Percentiles rank a stretch among this genome's conserved stretches.
phyloP scores from a whole-genome alignment of 78 protist species.

The Chrysochromulina parva region DNA sequence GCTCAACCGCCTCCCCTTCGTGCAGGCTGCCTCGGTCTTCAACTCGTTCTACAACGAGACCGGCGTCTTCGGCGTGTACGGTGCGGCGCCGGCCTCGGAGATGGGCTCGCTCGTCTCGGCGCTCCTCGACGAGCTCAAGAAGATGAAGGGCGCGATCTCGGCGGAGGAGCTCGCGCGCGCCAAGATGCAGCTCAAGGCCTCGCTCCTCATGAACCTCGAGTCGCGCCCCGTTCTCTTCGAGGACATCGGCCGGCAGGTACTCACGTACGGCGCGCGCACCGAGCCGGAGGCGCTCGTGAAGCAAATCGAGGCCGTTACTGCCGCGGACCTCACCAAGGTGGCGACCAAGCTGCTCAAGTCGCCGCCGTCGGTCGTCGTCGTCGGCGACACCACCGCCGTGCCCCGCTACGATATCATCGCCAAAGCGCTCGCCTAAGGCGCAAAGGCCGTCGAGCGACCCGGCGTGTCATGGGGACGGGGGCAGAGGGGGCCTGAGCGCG shows the following conservation, averaged over 20 bases:
- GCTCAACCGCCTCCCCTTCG: slow-evolving; percentile 30
- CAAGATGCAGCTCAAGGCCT: slow-evolving; percentile 36
- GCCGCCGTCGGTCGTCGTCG: not conserved
- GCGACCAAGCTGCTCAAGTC: not conserved
- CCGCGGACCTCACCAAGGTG: not conserved
- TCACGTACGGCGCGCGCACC: not conserved
- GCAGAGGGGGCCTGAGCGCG: no score
- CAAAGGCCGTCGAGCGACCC: no score
- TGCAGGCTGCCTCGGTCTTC: not conserved
- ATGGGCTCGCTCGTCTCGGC: not conserved
- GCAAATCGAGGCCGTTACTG: not conserved
- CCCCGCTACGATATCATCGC: slow-evolving; percentile 15
- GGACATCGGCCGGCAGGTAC: slow-evolving; percentile 32
- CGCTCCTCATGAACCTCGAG: slow-evolving; percentile 58
- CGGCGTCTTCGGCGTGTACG: slow-evolving; percentile 44
- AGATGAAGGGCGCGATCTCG: not conserved
- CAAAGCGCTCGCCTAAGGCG: not conserved
- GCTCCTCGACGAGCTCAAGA: not conserved
- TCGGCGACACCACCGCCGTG: slow-evolving; percentile 23
- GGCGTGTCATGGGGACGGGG: no score
- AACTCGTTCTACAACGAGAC: slow-evolving; percentile 21
- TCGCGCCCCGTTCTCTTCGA: not conserved
- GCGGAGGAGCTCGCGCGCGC: slow-evolving; percentile 51
- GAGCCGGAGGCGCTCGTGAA: not conserved
- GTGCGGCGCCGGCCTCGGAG: not conserved